These are phyloP conservation scores for Glycine soja DNA, from an alignment of 306 rosid genomes.

Conservation along the genomic window DNA sequence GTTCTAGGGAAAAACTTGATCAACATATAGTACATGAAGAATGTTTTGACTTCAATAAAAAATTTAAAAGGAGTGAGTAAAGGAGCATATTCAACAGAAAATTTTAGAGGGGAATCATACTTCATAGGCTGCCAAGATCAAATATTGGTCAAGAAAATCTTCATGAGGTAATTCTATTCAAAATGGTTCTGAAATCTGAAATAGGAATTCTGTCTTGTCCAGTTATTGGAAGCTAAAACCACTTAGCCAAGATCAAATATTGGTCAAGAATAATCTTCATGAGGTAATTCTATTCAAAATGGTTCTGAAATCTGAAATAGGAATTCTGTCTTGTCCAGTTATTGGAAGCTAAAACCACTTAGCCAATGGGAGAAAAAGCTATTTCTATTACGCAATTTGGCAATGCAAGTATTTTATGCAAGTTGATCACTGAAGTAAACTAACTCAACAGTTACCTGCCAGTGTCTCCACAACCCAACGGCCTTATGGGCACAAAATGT, in stretches of 20 bases:
- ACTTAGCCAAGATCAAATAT: background rate
- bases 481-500: constrained; percentile 83
- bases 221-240: background rate
- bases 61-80: no score
- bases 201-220: background rate
- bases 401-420: background rate
- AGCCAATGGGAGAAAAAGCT: background rate
- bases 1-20: no score
- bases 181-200: background rate
- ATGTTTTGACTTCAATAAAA: no score
- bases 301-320: background rate
- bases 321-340: background rate
- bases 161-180: background rate
- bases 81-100: no score
- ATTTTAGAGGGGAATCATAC: no score
- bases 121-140: no score
- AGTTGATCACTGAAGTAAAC: background rate
- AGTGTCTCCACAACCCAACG: constrained; percentile 94
- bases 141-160: no score
- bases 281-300: background rate
- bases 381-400: background rate
- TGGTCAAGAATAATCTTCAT: no score
- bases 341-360: background rate
- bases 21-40: no score
- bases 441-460: constrained; percentile 67